Evolutionary conservation across 2,329 filamentous ascomycete species (phyloP).

Genomic region (Truncatella angustata): DNA sequence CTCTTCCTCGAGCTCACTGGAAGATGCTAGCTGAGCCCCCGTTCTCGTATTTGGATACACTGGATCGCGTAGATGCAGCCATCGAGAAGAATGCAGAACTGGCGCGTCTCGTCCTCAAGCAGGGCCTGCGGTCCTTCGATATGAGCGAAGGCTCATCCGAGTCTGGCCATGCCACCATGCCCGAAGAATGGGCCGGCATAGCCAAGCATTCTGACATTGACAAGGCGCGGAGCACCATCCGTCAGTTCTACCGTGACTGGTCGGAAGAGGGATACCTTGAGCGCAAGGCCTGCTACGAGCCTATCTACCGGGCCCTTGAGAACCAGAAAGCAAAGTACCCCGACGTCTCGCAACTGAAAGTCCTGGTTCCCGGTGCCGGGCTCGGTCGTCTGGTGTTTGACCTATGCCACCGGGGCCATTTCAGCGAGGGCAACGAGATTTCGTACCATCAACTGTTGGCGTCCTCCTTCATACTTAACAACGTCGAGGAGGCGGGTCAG

Average conservation of each 20-base stretch:
- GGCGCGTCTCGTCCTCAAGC: conserved; percentile 72
- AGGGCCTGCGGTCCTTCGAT: conserved; percentile 66
- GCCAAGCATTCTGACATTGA: conserved; percentile 76
- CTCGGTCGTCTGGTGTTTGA: conserved; percentile 89
- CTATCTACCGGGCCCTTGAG: conserved; percentile 66
- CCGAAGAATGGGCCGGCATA: conserved; percentile 65
- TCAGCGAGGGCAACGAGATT: conserved; percentile 88
- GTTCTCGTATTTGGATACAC: conserved; percentile 77
- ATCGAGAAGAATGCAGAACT: conserved; percentile 87
- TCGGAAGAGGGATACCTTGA: conserved; percentile 73
- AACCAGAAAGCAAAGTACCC: conserved; percentile 37
- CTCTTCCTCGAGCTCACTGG: conserved; percentile 81
- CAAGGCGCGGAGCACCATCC: conserved; percentile 87
- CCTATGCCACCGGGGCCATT: conserved; percentile 69
- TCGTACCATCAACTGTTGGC: conserved; percentile 96
- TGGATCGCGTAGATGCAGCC: conserved; percentile 78
- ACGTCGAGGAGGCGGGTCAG: conserved; percentile 55
- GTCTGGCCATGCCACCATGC: conserved; percentile 43
- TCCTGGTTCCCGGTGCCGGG: conserved; percentile 88
- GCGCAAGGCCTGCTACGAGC: conserved; percentile 73
- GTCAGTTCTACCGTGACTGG: conserved; percentile 97
- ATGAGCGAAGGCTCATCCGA: conserved; percentile 32
- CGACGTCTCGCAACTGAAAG: conserved; percentile 45
- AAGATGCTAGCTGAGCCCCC: conserved; percentile 76
- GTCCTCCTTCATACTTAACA: conserved; percentile 73